Evolutionary conservation across 2,329 filamentous ascomycete genomes (phyloP).

Genomic region (Diplocarpon mali): DNA sequence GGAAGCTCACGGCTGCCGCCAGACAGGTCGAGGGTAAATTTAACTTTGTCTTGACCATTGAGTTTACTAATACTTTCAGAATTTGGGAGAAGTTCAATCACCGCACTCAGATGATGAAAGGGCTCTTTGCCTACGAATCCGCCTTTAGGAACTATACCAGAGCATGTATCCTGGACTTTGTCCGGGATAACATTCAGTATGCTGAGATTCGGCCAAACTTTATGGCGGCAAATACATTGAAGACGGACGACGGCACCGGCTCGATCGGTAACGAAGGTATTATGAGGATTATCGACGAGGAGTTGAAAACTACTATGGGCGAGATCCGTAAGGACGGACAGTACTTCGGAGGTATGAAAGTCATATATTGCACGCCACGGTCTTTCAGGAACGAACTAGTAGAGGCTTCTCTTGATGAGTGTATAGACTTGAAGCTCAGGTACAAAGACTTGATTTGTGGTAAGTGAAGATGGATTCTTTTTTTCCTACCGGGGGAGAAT

Average conservation of each 20-base stretch:
- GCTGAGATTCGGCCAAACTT: slow-evolving; percentile 62
- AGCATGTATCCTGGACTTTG: slow-evolving; percentile 48
- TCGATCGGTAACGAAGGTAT: slow-evolving; percentile 46
- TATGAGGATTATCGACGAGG: slow-evolving; percentile 47
- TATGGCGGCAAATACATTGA: slow-evolving; percentile 50
- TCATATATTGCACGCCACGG: slow-evolving; percentile 61
- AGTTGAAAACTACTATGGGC: slow-evolving; percentile 37
- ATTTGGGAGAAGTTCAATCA: slow-evolving; percentile 54
- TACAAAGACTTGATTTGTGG: slow-evolving; percentile 53
- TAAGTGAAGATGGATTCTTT: slow-evolving; percentile 27
- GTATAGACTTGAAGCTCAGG: slow-evolving; percentile 45
- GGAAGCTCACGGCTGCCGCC: slow-evolving; percentile 43
- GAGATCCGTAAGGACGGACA: slow-evolving; percentile 30
- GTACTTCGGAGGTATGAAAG: slow-evolving; percentile 53
- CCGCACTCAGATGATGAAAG: slow-evolving; percentile 62
- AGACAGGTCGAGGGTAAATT: slow-evolving; percentile 41
- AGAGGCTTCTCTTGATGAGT: slow-evolving; percentile 44
- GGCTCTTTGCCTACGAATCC: slow-evolving; percentile 54
- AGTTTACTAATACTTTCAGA: slow-evolving; percentile 25
- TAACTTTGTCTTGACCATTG: not conserved
- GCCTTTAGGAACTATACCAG: slow-evolving; percentile 52
- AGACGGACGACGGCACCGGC: slow-evolving; percentile 41
- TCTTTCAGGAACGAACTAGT: slow-evolving; percentile 42
- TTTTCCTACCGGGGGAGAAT: not conserved
- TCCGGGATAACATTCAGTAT: slow-evolving; percentile 56